Conservation (phyloP, 2,329 filamentous ascomycete species). For the Fusarium humuli region DNA sequence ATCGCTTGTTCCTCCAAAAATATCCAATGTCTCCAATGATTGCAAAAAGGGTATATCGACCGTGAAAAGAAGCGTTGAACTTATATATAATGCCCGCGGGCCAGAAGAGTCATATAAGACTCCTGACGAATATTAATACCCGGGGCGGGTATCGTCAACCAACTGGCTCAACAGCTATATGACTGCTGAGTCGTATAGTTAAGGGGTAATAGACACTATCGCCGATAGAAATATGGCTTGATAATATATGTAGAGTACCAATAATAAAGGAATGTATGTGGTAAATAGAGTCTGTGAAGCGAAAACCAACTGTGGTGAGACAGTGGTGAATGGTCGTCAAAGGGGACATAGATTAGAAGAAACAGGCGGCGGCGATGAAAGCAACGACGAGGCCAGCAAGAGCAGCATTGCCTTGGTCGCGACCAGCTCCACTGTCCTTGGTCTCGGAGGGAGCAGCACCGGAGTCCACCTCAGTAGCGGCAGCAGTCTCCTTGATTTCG, state of each 20-base stretch:
- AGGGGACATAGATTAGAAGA: constrained; percentile 53
- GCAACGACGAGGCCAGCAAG: constrained; percentile 67
- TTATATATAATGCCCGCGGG: constrained; percentile 44
- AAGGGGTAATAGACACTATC: constrained; percentile 52
- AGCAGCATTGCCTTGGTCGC: constrained; percentile 62
- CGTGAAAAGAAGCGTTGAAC: constrained; percentile 48
- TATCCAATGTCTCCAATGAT: constrained; percentile 40
- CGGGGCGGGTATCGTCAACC: constrained; percentile 35
- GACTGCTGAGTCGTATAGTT: constrained; percentile 1
- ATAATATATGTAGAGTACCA: constrained; percentile 46
- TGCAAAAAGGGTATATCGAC: constrained; percentile 49
- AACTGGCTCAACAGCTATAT: constrained; percentile 3
- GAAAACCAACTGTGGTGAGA: constrained; percentile 42
- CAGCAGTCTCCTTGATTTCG: constrained; percentile 33
- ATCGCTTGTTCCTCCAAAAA: constrained; percentile 45
- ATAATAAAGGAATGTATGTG: constrained; percentile 38
- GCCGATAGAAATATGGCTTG: constrained; percentile 47
- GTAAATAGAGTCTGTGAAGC: constrained; percentile 39
- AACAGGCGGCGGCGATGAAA: constrained; percentile 63
- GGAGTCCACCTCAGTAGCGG: constrained; percentile 43
- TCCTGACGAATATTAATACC: constrained; percentile 32
- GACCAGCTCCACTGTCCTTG: constrained; percentile 59
- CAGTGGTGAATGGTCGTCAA: constrained; percentile 20
- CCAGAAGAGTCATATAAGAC: constrained; percentile 22
- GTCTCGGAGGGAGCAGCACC: constrained; percentile 51